Evolutionary conservation across 352 stramenopile species (phyloP).

Genomic region (Globisporangium acanthophoron): DNA sequence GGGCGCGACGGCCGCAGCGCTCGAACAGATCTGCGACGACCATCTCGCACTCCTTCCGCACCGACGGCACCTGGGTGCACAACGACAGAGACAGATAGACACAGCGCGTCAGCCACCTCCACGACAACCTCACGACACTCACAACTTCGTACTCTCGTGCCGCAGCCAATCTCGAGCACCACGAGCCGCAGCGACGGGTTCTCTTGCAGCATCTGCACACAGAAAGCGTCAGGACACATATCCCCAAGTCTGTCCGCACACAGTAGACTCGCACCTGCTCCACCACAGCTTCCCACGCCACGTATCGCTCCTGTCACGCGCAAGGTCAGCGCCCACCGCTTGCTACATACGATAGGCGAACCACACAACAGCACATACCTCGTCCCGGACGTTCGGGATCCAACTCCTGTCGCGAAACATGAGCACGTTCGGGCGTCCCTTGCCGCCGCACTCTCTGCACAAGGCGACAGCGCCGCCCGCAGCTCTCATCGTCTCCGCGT

Average conservation of each 20-base stretch:
- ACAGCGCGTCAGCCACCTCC: too few species aligned
- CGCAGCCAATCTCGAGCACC: slow-evolving; percentile 82
- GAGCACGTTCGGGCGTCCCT: slow-evolving; percentile 81
- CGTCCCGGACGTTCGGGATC: slow-evolving; percentile 63
- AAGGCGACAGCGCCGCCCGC: slow-evolving; percentile 24
- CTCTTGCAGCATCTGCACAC: slow-evolving; percentile 57
- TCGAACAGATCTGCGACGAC: slow-evolving; percentile 69
- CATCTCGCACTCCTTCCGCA: slow-evolving; percentile 76
- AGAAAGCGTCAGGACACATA: background rate
- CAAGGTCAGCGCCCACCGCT: background rate
- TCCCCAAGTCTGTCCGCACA: background rate
- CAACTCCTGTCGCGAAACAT: slow-evolving; percentile 90
- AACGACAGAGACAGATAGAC: background rate
- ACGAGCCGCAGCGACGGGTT: slow-evolving; percentile 55
- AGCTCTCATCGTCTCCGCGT: slow-evolving; percentile 60
- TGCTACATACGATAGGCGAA: too few species aligned
- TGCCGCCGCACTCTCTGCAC: slow-evolving; percentile 52
- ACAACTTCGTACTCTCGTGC: slow-evolving; percentile 38
- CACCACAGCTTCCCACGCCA: slow-evolving; percentile 74
- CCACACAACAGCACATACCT: slow-evolving; percentile 24
- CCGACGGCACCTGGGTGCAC: slow-evolving; percentile 56
- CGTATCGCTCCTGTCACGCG: slow-evolving; percentile 44
- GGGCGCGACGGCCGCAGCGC: slow-evolving; percentile 29
- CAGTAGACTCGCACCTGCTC: slow-evolving; percentile 34
- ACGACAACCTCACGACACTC: background rate